Percentiles rank a stretch among this genome's conserved stretches.
phyloP scores from a whole-genome alignment of 2,329 filamentous ascomycete genomes.

The Penicillium capsulatum region DNA sequence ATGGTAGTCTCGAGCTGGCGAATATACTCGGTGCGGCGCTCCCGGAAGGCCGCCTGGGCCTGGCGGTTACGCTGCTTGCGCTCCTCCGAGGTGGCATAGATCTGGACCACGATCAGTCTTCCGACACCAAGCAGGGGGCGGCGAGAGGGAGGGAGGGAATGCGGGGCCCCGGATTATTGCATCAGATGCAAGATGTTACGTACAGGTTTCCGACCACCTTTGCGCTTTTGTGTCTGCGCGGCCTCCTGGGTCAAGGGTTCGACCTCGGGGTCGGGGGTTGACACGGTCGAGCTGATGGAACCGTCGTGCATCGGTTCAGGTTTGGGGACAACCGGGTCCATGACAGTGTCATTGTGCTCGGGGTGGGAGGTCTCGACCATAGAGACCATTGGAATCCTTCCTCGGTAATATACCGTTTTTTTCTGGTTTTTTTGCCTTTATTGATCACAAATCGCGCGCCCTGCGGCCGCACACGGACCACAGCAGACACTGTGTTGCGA shows the following conservation, averaged over 20 bases:
- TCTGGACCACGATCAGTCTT: conserved; percentile 52
- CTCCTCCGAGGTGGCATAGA: conserved; percentile 98
- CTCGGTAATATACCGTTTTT: too few relatives aligned
- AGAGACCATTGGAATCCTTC: conserved; percentile 40
- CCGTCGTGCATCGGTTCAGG: conserved; percentile 40
- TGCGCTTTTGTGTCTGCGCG: conserved; percentile 72
- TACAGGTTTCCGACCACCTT: conserved; percentile 96
- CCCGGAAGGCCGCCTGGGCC: conserved; percentile 93
- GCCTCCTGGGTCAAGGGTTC: conserved; percentile 40
- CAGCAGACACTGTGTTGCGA: not conserved
- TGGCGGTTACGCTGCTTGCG: conserved; percentile 96
- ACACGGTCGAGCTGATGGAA: conserved; percentile 44
- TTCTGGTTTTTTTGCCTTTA: too few relatives aligned
- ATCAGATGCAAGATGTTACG: conserved; percentile 36
- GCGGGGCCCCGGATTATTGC: conserved; percentile 31
- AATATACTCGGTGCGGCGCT: conserved; percentile 97
- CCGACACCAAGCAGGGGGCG: too few relatives aligned
- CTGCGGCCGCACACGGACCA: conserved; percentile 4
- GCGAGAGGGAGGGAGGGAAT: conserved; percentile 19
- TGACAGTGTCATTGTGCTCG: conserved; percentile 39
- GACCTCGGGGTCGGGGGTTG: conserved; percentile 45
- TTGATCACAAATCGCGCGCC: too few relatives aligned
- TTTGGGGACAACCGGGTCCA: conserved; percentile 42
- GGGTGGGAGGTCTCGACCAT: conserved; percentile 40
- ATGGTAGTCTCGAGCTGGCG: conserved; percentile 98